Conservation (phyloP, 768 basidiomycete genomes). For the Mycena pura region DNA sequence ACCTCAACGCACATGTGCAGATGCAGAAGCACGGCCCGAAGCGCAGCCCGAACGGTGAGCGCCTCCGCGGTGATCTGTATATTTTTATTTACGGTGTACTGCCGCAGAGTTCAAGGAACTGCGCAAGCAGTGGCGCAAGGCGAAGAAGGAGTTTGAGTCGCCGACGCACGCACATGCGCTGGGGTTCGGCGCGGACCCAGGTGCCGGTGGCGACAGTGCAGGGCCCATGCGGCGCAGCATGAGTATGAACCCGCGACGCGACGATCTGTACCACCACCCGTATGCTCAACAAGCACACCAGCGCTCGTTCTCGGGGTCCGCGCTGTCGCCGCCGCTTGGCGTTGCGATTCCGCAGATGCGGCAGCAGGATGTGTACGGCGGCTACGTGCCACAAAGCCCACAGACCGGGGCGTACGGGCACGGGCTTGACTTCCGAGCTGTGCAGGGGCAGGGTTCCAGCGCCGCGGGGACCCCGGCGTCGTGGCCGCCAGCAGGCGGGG, state of each 20-base stretch:
- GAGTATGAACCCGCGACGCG: conserved; percentile 27
- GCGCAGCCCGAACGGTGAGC: conserved; percentile 86
- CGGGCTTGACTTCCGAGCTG: no score
- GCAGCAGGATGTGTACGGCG: conserved; percentile 14
- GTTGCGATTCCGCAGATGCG: conserved; percentile 19
- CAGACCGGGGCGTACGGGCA: no score
- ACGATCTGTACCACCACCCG: conserved; percentile 22
- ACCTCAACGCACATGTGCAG: conserved; percentile 97
- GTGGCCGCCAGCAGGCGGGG: no score
- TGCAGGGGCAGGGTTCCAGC: no score
- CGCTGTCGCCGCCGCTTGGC: conserved; percentile 23
- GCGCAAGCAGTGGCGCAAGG: conserved; percentile 94
- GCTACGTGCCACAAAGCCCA: conserved; percentile 14
- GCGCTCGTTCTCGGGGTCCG: conserved; percentile 20
- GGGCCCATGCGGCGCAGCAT: conserved; percentile 26
- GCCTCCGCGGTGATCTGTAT: no score
- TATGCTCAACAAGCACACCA: conserved; percentile 15
- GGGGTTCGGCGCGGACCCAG: no score
- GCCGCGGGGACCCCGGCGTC: no score
- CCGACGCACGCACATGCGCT: no score
- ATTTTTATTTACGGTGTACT: conserved; percentile 18
- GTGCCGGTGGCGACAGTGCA: no score
- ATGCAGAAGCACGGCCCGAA: conserved; percentile 97
- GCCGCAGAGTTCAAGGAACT: conserved; percentile 95
- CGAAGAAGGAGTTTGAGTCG: conserved; percentile 75